Conservation (phyloP, 2,329 filamentous ascomycete species). For the Colletotrichum sp. region DNA sequence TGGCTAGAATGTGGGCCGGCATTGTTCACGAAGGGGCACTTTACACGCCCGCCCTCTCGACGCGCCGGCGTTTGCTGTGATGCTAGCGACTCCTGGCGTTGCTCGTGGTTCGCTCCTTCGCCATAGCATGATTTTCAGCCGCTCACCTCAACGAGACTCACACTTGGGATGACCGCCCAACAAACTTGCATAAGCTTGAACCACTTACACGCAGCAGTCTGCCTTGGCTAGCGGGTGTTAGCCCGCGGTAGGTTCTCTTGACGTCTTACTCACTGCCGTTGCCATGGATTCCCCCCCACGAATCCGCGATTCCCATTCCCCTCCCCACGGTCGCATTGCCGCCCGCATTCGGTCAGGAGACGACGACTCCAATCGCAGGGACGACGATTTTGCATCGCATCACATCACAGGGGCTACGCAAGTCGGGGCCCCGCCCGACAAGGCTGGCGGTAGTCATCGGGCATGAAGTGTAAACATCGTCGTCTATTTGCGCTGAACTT, state of each 20-base stretch:
- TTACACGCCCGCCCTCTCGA: constrained; percentile 9
- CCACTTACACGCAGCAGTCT: background rate
- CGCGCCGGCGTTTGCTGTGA: background rate
- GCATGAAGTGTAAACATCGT: background rate
- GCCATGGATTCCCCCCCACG: background rate
- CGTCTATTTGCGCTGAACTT: constrained; percentile 2
- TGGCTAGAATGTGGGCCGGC: constrained; percentile 2
- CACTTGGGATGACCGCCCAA: background rate
- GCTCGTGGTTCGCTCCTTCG: background rate
- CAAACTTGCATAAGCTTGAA: constrained; percentile 12
- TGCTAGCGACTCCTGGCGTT: background rate
- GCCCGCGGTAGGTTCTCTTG: background rate
- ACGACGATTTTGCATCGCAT: background rate
- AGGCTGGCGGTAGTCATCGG: background rate
- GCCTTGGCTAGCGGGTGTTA: background rate
- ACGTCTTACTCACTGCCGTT: background rate
- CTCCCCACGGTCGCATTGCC: constrained; percentile 2
- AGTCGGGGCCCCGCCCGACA: background rate
- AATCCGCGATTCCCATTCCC: background rate
- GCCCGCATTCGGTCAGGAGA: background rate
- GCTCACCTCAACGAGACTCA: constrained; percentile 10
- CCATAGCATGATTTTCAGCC: constrained; percentile 15
- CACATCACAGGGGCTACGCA: background rate
- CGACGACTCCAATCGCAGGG: background rate
- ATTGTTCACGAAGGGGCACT: constrained; percentile 10